A percentile compares a stretch with the other conserved stretches of the same genome.
Conservation (phyloP, 192 early-diverging fungal genomes). For the Rhizophagus clarus region DNA sequence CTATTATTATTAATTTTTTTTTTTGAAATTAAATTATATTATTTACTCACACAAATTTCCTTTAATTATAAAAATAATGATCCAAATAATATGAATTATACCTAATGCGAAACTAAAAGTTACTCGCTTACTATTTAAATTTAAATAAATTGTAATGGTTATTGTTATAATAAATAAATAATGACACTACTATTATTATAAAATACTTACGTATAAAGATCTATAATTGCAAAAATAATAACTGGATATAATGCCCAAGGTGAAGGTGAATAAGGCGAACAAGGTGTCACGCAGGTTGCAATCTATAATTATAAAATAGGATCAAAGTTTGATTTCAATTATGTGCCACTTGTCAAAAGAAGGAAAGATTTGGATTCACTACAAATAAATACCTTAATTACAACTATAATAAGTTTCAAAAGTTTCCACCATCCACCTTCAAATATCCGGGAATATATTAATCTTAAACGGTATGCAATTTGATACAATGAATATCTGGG, state of each 20-base stretch:
- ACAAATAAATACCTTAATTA: conserved; percentile 1
- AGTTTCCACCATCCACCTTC: conserved; percentile 1
- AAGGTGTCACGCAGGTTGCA: conserved; percentile 38
- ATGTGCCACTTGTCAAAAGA: background rate
- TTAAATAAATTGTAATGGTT: background rate
- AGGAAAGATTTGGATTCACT: background rate
- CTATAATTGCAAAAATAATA: conserved; percentile 41
- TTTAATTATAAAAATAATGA: background rate
- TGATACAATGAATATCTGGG: background rate
- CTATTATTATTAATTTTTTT: too few species aligned
- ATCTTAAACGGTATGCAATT: background rate
- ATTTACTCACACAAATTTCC: too few species aligned
- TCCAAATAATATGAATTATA: background rate
- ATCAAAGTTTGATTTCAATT: background rate
- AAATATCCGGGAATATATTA: conserved; percentile 6
- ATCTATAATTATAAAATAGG: conserved; percentile 32
- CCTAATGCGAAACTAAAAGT: background rate
- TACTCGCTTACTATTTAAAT: background rate
- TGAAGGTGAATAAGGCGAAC: conserved; percentile 40
- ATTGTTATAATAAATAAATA: background rate
- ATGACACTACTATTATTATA: background rate
- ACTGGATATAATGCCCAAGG: conserved; percentile 38
- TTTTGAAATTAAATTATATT: too few species aligned
- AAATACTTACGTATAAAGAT: conserved; percentile 42
- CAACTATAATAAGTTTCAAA: conserved; percentile 11